phyloP scores from a whole-genome alignment of 179 eudicot genomes.

The Actinidia polygama region DNA sequence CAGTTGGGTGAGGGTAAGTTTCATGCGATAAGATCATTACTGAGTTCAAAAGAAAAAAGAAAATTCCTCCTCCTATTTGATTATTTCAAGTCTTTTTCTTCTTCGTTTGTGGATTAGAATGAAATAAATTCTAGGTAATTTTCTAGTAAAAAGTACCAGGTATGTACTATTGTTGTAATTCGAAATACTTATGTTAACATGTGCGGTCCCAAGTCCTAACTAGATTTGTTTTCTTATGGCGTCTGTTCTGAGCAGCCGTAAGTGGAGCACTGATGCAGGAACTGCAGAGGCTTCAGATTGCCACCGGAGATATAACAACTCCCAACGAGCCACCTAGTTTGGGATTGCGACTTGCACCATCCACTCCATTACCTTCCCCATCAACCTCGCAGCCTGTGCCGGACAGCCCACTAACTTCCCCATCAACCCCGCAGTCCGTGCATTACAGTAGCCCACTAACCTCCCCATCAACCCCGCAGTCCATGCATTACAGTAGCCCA shows the following conservation, averaged over 20 bases:
- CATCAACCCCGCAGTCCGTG: not conserved
- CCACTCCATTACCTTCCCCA: not conserved
- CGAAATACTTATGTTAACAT: not conserved
- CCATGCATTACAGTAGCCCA: constrained; percentile 1
- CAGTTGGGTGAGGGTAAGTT: constrained; percentile 63
- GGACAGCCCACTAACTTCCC: constrained; percentile 9
- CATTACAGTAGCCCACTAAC: not conserved
- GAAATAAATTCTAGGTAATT: too few relatives aligned
- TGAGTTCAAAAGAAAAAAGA: too few relatives aligned
- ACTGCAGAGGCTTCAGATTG: constrained; percentile 57
- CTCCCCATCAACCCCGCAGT: not conserved
- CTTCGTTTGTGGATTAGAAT: not conserved
- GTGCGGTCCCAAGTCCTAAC: too few relatives aligned
- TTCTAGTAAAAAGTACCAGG: too few relatives aligned
- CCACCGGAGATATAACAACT: constrained; percentile 53
- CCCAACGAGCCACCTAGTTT: constrained; percentile 47
- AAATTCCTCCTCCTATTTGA: too few relatives aligned
- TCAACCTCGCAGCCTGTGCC: not conserved
- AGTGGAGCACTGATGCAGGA: constrained; percentile 59
- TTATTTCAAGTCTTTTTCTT: not conserved
- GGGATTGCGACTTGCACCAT: constrained; percentile 14
- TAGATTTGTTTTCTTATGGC: not conserved
- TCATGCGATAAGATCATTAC: not conserved
- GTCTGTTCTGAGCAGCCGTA: constrained; percentile 39
- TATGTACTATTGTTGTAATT: too few relatives aligned